Evolutionary conservation across 371 early-diverging fungal genomes (phyloP), one percentile per base, ranked within the genome.

Genomic region (Choanephora cucurbitarum): DNA sequence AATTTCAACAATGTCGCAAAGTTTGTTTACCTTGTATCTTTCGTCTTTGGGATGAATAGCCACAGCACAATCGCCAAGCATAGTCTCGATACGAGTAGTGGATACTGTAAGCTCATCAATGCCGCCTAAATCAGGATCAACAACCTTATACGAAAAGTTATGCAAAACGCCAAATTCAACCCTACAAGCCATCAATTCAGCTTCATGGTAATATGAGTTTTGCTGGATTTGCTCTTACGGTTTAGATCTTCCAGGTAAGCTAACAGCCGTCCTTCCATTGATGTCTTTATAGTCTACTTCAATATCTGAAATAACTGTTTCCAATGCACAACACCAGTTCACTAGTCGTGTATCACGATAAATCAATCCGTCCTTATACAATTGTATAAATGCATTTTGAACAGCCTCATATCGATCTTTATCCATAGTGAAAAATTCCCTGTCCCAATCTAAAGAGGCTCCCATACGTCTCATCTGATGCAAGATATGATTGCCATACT

Each of bases 51-150:
- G 98, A 70, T 98, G 91, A 40, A 97, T 88, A 44, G 98, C 98
- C 23, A 99, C 81, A 5, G 99, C 99, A 34, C 90, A 92, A 77
- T 99, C 99, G 46, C 99, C 99, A 13, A 99, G 82, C 90, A 99
- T 98, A 5, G 99, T 99, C 65, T 99, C 99, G 41, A 98, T 90
- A 63, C 99, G 91, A 3, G 99, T 99, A 13, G 99, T 99, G 8
- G 93, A 94, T 13, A 99, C 95, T 24, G 88, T 84, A 33, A 99
- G 70, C 39, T 87, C 79, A 52, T 69, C 58, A 4, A 80, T 74
- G 3, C 74, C 89, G 43, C 76, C 63, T 24, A 70, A 64, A 39
- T 74, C 68, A 10, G 82, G 79, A 57, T 85, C 75, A 14, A 78
- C 79, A 10, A 91, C 60, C 22, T 80, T 82, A 67, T 87, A 90